These are phyloP conservation scores for Kwoniella sp. DNA, from an alignment of 768 basidiomycete species.

Conservation along the genomic window DNA sequence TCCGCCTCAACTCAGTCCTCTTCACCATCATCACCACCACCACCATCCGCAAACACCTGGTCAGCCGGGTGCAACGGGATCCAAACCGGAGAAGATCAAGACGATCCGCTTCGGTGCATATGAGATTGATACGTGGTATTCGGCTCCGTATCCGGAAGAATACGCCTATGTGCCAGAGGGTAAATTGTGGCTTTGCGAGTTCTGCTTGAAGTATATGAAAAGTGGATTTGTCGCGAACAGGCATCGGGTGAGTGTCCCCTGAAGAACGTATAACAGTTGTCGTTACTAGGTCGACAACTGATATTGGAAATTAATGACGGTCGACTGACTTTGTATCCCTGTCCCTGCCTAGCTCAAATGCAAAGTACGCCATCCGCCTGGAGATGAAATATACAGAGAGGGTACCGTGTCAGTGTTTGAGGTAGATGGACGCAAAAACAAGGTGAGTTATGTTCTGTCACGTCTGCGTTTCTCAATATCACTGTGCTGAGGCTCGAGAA, in stretches of 20 bases:
- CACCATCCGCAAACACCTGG: slow-evolving; percentile 58
- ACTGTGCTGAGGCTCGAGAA: too few species aligned
- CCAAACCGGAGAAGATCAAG: slow-evolving; percentile 63
- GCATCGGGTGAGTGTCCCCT: slow-evolving; percentile 68
- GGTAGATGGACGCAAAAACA: slow-evolving; percentile 97
- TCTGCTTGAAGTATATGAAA: slow-evolving; percentile 97
- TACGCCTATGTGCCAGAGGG: slow-evolving; percentile 91
- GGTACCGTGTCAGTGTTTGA: slow-evolving; percentile 87
- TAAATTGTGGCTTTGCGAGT: slow-evolving; percentile 93
- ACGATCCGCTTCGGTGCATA: slow-evolving; percentile 85
- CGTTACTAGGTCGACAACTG: too few species aligned
- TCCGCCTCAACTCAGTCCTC: slow-evolving; percentile 46
- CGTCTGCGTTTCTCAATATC: too few species aligned
- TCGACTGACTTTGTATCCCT: too few species aligned
- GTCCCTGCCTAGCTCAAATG: slow-evolving; percentile 99
- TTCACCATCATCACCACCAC: not conserved
- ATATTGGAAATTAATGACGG: too few species aligned
- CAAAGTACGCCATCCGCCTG: slow-evolving; percentile 90
- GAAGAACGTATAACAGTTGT: too few species aligned
- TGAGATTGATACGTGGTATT: slow-evolving; percentile 98
- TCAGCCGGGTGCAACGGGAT: not conserved
- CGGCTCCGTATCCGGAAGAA: slow-evolving; percentile 98
- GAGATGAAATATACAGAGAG: slow-evolving; percentile 97
- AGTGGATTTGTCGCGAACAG: slow-evolving; percentile 80
- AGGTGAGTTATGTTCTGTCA: slow-evolving; percentile 61